Conservation (phyloP, 2,329 filamentous ascomycete genomes). For the Aspergillus sp. region DNA sequence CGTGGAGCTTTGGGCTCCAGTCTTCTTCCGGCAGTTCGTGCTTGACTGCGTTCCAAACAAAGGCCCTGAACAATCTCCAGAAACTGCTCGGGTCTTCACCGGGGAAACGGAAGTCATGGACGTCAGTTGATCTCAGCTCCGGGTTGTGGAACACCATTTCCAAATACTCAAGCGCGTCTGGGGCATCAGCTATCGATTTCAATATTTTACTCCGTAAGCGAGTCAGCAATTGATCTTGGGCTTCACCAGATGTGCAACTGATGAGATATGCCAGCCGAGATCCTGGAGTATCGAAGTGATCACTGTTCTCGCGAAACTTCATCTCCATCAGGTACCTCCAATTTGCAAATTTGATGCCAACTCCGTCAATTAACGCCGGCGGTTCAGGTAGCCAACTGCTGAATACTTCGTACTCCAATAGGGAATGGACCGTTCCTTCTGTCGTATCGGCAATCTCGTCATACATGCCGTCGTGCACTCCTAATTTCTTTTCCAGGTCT, state of each 20-base stretch:
- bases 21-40: neutral
- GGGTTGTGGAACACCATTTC: constrained; percentile 1
- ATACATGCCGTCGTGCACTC: neutral
- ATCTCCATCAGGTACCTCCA: constrained; percentile 2
- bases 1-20: neutral
- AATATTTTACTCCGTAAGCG: neutral
- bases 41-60: constrained; percentile 1
- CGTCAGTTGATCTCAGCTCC: neutral
- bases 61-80: neutral
- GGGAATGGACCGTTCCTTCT: neutral
- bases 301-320: neutral
- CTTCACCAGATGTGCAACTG: constrained; percentile 1
- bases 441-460: neutral
- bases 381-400: neutral
- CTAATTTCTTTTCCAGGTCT: neutral
- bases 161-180: neutral
- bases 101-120: neutral
- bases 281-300: neutral
- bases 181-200: neutral
- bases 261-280: neutral
- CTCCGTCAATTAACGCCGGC: neutral
- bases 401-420: neutral
- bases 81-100: neutral
- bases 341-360: neutral
- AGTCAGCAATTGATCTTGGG: neutral